Percentiles rank a stretch among this genome's conserved stretches.
phyloP scores from a whole-genome alignment of 2,329 filamentous ascomycete species.

The Aspergillus latus region DNA sequence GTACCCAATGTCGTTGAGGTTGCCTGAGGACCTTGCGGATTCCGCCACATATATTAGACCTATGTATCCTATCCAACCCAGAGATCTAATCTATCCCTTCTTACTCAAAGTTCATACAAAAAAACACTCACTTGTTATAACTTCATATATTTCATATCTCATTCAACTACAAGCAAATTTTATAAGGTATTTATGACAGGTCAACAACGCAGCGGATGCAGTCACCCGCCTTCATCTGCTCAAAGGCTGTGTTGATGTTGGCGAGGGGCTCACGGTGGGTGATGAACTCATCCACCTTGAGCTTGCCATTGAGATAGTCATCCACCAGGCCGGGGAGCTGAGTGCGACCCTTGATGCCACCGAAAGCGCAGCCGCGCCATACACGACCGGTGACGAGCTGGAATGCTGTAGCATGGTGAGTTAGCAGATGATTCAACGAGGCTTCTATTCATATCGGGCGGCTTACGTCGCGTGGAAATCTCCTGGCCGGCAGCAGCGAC shows the following conservation, averaged over 20 bases:
- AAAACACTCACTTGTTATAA: background rate
- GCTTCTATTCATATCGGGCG: background rate
- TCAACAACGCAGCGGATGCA: constrained; percentile 94
- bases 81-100: too few species aligned
- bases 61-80: too few species aligned
- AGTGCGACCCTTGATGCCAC: constrained; percentile 94
- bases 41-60: too few species aligned
- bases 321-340: constrained; percentile 84
- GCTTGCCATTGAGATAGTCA: constrained; percentile 83
- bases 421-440: constrained; percentile 25
- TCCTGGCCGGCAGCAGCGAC: constrained; percentile 95
- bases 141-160: constrained; percentile 10
- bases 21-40: too few species aligned
- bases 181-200: constrained; percentile 29
- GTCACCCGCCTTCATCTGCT: constrained; percentile 92
- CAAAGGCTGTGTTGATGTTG: constrained; percentile 86
- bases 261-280: constrained; percentile 83
- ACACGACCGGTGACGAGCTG: constrained; percentile 96
- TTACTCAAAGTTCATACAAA: background rate
- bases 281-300: constrained; percentile 99
- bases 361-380: constrained; percentile 97
- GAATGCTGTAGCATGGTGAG: constrained; percentile 65
- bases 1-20: too few species aligned
- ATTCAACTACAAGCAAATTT: constrained; percentile 6
- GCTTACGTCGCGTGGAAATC: constrained; percentile 85